Conservation (phyloP, 2,329 filamentous ascomycete species). For the Fusarium torreyae region DNA sequence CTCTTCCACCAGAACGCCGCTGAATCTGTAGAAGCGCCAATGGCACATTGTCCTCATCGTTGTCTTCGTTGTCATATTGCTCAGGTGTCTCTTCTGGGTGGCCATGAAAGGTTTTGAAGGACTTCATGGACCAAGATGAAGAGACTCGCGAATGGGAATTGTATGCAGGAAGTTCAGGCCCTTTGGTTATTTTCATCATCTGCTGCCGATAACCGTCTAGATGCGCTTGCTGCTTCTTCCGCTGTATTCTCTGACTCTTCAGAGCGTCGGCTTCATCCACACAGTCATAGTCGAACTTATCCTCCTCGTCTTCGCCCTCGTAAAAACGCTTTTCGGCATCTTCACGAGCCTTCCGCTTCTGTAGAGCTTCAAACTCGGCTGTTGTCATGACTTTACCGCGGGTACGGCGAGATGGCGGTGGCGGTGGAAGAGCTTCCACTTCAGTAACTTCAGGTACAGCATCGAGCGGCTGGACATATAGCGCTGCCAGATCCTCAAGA, state of each 20-base stretch:
- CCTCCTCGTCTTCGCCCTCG: constrained; percentile 17
- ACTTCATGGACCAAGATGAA: constrained; percentile 22
- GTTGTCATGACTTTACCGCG: constrained; percentile 28
- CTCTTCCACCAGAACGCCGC: neutral
- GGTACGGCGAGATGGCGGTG: neutral
- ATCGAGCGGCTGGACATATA: constrained; percentile 9
- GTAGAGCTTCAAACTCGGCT: constrained; percentile 23
- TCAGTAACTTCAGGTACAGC: neutral
- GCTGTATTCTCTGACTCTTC: constrained; percentile 10
- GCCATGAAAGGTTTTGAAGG: constrained; percentile 8
- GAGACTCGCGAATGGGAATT: constrained; percentile 4
- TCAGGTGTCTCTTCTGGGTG: neutral
- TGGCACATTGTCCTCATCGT: constrained; percentile 26
- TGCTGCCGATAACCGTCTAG: constrained; percentile 26
- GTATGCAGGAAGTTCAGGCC: neutral
- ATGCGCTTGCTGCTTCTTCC: constrained; percentile 28
- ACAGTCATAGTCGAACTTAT: constrained; percentile 25
- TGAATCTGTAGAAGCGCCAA: constrained; percentile 18
- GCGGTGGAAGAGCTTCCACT: neutral
- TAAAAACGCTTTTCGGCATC: constrained; percentile 13
- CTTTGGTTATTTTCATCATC: constrained; percentile 38
- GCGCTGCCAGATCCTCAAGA: constrained; percentile 3
- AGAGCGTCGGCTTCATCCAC: constrained; percentile 15
- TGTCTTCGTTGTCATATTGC: neutral
- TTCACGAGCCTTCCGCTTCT: constrained; percentile 8